phyloP scores from a whole-genome alignment of 768 basidiomycete species.

The Boletus rubropictus region DNA sequence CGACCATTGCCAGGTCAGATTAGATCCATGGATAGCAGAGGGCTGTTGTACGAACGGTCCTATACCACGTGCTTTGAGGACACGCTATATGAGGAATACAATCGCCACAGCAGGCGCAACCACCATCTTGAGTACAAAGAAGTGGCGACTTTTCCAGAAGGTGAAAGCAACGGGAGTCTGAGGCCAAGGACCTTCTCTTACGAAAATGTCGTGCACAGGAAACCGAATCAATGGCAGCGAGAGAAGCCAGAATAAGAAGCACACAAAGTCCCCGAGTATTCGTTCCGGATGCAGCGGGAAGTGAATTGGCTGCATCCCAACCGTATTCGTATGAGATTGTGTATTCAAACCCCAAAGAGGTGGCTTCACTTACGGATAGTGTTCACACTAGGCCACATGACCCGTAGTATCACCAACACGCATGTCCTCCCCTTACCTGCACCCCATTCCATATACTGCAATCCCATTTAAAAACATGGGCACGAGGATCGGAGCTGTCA shows the following conservation, averaged over 20 bases:
- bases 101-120: conserved; percentile 66
- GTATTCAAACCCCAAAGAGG: not conserved
- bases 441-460: conserved; percentile 71
- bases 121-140: conserved; percentile 76
- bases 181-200: conserved; percentile 12
- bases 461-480: conserved; percentile 11
- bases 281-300: conserved; percentile 70
- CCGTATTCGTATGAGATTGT: conserved; percentile 4
- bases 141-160: conserved; percentile 48
- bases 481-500: conserved; percentile 16
- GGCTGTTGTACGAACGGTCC: conserved; percentile 70
- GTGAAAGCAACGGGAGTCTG: conserved; percentile 1
- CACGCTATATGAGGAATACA: conserved; percentile 72
- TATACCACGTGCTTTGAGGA: conserved; percentile 70
- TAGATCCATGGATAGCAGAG: conserved; percentile 55
- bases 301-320: conserved; percentile 49
- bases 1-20: conserved; percentile 69
- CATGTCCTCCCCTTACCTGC: conserved; percentile 78
- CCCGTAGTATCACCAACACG: conserved; percentile 64
- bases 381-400: conserved; percentile 73
- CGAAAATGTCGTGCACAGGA: conserved; percentile 74
- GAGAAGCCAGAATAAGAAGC: conserved; percentile 82
- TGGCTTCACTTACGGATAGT: conserved; percentile 47
- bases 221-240: conserved; percentile 79
- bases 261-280: conserved; percentile 70